Conservation (phyloP, 75 land plant species). For the Pinus tabuliformis region DNA sequence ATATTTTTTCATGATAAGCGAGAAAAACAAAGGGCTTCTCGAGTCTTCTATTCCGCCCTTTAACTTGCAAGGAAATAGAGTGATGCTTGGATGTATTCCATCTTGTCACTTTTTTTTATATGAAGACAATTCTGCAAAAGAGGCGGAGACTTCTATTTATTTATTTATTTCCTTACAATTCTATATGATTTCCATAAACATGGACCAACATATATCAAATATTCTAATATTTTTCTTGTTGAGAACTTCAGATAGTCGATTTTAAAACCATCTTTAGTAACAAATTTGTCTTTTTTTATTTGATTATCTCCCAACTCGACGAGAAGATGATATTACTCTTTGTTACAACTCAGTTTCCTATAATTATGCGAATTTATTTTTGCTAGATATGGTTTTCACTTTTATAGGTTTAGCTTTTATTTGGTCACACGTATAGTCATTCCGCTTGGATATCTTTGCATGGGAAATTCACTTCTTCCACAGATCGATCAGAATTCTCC, state of each 20-base stretch:
- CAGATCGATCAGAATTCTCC: no score
- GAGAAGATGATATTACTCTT: no score
- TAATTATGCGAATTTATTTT: no score
- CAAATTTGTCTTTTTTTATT: background rate
- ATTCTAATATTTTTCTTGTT: background rate
- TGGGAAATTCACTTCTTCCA: no score
- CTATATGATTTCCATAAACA: background rate
- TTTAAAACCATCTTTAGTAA: background rate
- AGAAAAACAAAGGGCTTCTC: conserved; percentile 84
- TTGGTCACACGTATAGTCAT: no score
- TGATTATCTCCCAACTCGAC: background rate
- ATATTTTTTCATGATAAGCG: conserved; percentile 94
- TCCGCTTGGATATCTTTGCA: no score
- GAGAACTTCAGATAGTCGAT: background rate
- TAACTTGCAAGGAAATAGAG: conserved; percentile 54
- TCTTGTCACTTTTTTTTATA: background rate
- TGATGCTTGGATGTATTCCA: background rate
- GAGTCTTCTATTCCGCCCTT: conserved; percentile 75
- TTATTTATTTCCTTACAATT: background rate
- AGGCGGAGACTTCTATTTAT: background rate
- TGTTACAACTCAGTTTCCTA: no score
- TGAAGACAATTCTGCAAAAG: background rate
- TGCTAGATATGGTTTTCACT: no score
- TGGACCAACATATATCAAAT: background rate
- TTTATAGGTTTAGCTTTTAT: no score